These are phyloP conservation scores for Geopyxis carbonaria DNA, from an alignment of 495 filamentous ascomycete species.

Conservation along the genomic window DNA sequence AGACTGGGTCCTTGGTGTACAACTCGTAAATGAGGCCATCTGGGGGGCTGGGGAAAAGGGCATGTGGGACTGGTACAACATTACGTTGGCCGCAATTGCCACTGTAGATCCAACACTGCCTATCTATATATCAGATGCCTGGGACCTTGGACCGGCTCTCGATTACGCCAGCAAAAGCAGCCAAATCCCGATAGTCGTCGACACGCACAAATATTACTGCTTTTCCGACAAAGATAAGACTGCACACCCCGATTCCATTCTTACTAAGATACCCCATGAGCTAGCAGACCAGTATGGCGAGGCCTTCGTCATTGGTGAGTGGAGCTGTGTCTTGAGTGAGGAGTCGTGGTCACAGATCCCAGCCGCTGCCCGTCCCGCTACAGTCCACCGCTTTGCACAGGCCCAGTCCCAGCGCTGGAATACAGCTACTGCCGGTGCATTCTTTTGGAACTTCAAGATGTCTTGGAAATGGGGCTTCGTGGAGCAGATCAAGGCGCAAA, in stretches of 20 bases:
- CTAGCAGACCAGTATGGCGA: constrained; percentile 28
- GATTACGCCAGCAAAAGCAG: constrained; percentile 23
- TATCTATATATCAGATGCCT: constrained; percentile 38
- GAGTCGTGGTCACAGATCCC: constrained; percentile 29
- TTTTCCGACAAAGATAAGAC: constrained; percentile 32
- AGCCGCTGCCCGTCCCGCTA: constrained; percentile 19
- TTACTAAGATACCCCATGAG: constrained; percentile 26
- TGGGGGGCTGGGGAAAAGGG: constrained; percentile 26
- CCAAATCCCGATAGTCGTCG: constrained; percentile 32
- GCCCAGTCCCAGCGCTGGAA: constrained; percentile 30
- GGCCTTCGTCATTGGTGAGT: constrained; percentile 37
- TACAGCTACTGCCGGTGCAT: constrained; percentile 29
- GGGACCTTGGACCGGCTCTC: constrained; percentile 30
- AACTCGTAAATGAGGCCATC: constrained; percentile 37
- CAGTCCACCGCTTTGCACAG: constrained; percentile 32
- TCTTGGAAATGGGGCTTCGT: constrained; percentile 40
- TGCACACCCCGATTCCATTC: constrained; percentile 33
- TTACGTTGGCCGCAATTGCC: constrained; percentile 29
- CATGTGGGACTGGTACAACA: constrained; percentile 39
- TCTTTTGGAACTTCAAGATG: constrained; percentile 41
- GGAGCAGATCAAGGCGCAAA: constrained; percentile 29
- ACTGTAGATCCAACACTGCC: constrained; percentile 33
- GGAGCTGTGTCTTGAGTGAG: constrained; percentile 34
- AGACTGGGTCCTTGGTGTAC: constrained; percentile 33
- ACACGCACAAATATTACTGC: constrained; percentile 40